These are phyloP conservation scores for Vaccinium vitisidaea DNA, from an alignment of 148 eudicot genomes.

Conservation along the genomic window DNA sequence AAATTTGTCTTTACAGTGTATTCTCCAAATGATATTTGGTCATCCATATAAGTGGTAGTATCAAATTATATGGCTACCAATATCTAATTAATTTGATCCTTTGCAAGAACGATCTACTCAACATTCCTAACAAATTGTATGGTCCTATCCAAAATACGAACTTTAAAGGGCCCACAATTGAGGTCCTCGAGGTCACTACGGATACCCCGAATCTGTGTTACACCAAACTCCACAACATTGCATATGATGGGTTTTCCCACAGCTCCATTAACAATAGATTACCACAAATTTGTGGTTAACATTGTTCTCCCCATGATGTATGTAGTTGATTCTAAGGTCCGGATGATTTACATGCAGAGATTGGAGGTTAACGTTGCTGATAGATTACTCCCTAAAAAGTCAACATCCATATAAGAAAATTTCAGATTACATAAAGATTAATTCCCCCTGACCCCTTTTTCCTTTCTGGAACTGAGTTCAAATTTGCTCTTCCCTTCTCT, in stretches of 20 bases:
- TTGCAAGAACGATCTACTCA: no score
- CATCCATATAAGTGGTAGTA: no score
- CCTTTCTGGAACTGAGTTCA: background rate
- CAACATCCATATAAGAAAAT: background rate
- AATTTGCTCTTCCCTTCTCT: background rate
- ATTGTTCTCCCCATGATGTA: background rate
- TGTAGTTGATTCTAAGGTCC: background rate
- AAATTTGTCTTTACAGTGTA: no score
- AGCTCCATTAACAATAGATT: conserved; percentile 1
- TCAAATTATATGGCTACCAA: no score
- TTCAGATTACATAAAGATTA: background rate
- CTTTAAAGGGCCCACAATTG: no score
- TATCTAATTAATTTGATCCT: no score
- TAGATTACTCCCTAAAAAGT: background rate
- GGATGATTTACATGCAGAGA: background rate
- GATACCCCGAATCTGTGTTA: background rate
- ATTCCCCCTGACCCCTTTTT: background rate
- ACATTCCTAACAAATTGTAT: no score
- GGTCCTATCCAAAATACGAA: no score
- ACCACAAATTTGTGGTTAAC: background rate
- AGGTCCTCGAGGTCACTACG: no score
- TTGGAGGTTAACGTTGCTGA: background rate
- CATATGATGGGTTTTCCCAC: background rate
- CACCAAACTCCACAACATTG: conserved; percentile 13
- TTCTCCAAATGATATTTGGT: no score